Base-by-base conservation (phyloP, 345 rosid species). In the Citrus maxima region DNA sequence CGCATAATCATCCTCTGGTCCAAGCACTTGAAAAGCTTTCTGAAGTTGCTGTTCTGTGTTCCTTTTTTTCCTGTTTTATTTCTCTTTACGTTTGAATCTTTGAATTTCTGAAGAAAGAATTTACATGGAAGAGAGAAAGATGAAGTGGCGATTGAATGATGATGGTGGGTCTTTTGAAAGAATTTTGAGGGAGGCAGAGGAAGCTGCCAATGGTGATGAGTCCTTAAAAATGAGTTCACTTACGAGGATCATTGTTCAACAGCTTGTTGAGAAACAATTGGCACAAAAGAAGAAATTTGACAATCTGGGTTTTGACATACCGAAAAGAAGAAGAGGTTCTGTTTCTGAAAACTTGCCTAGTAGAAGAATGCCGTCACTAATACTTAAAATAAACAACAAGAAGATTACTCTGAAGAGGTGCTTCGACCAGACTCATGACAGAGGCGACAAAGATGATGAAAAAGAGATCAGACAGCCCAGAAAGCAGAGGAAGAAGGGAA, bases 381-480 rank as follows among this genome's bases (percentile, higher is more conserved):
- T 42, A 42, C 51, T 42, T 12, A 42, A 42, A 12, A 42, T 42
- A 56, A 56, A 56, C 25, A 18, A 22, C 3, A 56, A 56, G 24
- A 56, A 18, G 60, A 56, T 56, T 56, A 56, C 60, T 22, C 60
- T 56, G 9, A 56, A 22, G 22, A 63, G 67, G 32, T 54, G 60
- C 49, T 74, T 51, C 60, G 59, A 79, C 49, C 59, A 56, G 40
- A 5, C 74, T 67, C 30, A 76, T 67, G 64, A 71, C 59, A 70
- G 49, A 28, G 28, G 81, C 79, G 46, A 83, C 24, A 34, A 83
- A 77, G 77, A 83, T 80, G 61, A 80, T 61, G 46, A 2, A 42
- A 10, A 42, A 42, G 49, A 42, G 35, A 62, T 62, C 35, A 28
- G 67, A 62, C 28, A 61, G 13, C 9, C 37, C 19, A 62, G 14